Conservation (phyloP, 257 asterid genomes). For the Solanum piurae region DNA sequence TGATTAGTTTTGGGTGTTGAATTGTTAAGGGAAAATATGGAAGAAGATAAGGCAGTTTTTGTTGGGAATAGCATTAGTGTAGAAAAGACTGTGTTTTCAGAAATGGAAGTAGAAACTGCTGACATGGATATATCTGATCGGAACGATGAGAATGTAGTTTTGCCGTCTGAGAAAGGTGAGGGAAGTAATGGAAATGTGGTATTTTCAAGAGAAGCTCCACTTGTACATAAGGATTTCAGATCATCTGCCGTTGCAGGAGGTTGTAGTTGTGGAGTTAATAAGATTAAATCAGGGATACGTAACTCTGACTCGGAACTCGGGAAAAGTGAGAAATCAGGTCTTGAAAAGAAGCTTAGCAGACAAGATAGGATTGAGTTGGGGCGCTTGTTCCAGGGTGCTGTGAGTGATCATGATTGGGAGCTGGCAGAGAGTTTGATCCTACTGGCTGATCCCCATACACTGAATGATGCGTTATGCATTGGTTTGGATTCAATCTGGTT, state of each 20-base stretch:
- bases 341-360: slow-evolving; percentile 63
- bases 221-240: slow-evolving; percentile 37
- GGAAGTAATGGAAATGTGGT: slow-evolving; percentile 54
- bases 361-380: slow-evolving; percentile 88
- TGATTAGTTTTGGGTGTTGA: not conserved
- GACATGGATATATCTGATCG: not conserved
- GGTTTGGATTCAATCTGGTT: slow-evolving; percentile 95
- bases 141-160: not conserved
- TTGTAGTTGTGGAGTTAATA: slow-evolving; percentile 67
- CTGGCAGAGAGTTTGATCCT: slow-evolving; percentile 77
- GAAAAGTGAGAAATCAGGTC: slow-evolving; percentile 33
- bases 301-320: slow-evolving; percentile 48
- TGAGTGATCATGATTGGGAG: slow-evolving; percentile 92
- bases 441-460: slow-evolving; percentile 89
- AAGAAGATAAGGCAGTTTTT: slow-evolving; percentile 13
- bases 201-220: slow-evolving; percentile 63
- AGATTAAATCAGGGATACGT: slow-evolving; percentile 56
- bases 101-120: slow-evolving; percentile 47
- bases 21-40: not conserved
- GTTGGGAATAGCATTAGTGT: not conserved
- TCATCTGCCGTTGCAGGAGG: slow-evolving; percentile 7
- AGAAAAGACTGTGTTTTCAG: slow-evolving; percentile 29
- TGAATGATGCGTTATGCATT: slow-evolving; percentile 83
- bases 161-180: slow-evolving; percentile 33
- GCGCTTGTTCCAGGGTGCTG: slow-evolving; percentile 86